Percentiles rank a stretch among this genome's conserved stretches.
Evolutionary conservation across 2,329 filamentous ascomycete genomes (phyloP).

Genomic region (Alternaria tenuissima): DNA sequence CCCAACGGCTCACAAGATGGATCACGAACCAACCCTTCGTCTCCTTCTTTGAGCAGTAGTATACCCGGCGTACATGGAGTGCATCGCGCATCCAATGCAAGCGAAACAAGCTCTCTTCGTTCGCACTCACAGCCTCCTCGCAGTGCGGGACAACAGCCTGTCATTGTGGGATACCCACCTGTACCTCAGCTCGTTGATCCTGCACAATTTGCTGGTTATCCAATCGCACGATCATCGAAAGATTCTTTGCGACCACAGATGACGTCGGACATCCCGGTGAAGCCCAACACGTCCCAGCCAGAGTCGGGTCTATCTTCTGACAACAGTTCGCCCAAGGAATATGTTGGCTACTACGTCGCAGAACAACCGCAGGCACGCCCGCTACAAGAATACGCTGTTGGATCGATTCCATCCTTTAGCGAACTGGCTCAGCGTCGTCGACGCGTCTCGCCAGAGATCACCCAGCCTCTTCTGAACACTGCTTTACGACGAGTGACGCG

Average conservation of each 20-base stretch:
- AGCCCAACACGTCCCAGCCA: constrained; percentile 27
- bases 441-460: constrained; percentile 55
- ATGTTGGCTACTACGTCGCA: constrained; percentile 59
- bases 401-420: constrained; percentile 49
- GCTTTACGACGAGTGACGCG: constrained; percentile 50
- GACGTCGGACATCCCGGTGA: constrained; percentile 31
- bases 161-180: constrained; percentile 51
- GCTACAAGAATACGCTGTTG: constrained; percentile 49
- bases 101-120: constrained; percentile 53
- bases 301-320: constrained; percentile 34
- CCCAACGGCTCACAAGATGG: constrained; percentile 52
- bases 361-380: constrained; percentile 53
- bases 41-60: constrained; percentile 56
- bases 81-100: constrained; percentile 56
- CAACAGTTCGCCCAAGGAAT: constrained; percentile 58
- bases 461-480: constrained; percentile 49
- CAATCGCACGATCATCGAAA: constrained; percentile 45
- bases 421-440: constrained; percentile 54
- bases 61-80: constrained; percentile 54
- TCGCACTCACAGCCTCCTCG: constrained; percentile 62
- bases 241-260: constrained; percentile 33
- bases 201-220: constrained; percentile 41
- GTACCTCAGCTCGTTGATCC: constrained; percentile 47
- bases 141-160: constrained; percentile 50
- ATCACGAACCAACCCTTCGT: constrained; percentile 58